phyloP scores from a whole-genome alignment of 352 stramenopile species.

The Globisporangium perplexum region DNA sequence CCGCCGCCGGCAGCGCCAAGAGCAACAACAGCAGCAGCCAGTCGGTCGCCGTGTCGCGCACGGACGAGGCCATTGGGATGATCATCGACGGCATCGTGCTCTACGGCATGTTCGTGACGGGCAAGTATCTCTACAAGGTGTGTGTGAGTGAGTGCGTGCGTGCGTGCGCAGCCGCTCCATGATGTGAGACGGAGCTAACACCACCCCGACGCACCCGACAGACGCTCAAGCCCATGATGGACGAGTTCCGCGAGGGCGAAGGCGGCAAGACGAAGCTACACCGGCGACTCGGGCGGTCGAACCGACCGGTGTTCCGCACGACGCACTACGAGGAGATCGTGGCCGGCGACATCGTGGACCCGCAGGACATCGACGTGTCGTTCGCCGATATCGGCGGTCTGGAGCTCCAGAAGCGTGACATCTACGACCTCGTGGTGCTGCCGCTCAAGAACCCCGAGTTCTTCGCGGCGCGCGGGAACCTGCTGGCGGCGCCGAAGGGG shows the following conservation, averaged over 20 bases:
- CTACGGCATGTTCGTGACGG: slow-evolving; percentile 76
- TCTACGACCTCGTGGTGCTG: slow-evolving; percentile 95
- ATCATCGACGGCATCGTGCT: slow-evolving; percentile 76
- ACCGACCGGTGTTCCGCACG: slow-evolving; percentile 64
- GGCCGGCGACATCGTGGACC: slow-evolving; percentile 92
- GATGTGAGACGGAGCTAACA: not conserved
- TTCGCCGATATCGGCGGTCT: slow-evolving; percentile 97
- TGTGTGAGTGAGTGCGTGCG: not conserved
- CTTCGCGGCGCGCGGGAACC: slow-evolving; percentile 82
- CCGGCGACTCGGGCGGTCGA: slow-evolving; percentile 55
- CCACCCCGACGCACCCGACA: slow-evolving; percentile 9
- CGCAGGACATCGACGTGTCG: slow-evolving; percentile 84
- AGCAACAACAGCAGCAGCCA: slow-evolving; percentile 20
- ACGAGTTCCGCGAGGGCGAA: slow-evolving; percentile 64
- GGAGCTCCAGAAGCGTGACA: slow-evolving; percentile 94
- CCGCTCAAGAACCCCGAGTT: slow-evolving; percentile 90
- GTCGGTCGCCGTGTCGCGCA: slow-evolving; percentile 15
- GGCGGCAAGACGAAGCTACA: slow-evolving; percentile 68
- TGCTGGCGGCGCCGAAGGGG: slow-evolving; percentile 84
- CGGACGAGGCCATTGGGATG: slow-evolving; percentile 64
- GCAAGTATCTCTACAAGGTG: slow-evolving; percentile 84
- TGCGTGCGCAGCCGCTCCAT: too few relatives aligned
- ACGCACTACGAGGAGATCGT: slow-evolving; percentile 91
- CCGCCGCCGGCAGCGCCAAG: not conserved
- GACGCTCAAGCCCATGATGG: slow-evolving; percentile 79